phyloP scores from a whole-genome alignment of 1,284 basidiomycete genomes.

The Fomitiporia mediterranea region DNA sequence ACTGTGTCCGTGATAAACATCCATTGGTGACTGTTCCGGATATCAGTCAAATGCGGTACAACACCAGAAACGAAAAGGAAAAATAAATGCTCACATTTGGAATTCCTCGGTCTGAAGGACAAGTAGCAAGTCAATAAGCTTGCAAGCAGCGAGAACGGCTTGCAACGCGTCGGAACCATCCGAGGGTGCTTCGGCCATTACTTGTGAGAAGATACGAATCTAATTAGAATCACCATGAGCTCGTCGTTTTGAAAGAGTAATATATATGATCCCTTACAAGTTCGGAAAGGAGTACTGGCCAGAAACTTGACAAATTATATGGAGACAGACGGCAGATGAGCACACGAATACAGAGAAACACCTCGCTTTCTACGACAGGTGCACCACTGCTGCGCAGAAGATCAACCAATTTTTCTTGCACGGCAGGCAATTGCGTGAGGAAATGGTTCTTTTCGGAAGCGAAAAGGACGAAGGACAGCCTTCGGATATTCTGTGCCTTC shows the following conservation, averaged over 20 bases:
- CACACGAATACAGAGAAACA: slow-evolving; percentile 90
- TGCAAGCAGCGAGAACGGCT: slow-evolving; percentile 84
- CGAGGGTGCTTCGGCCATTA: slow-evolving; percentile 53
- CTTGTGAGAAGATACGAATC: slow-evolving; percentile 75
- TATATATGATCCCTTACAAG: slow-evolving; percentile 49
- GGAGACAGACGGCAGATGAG: slow-evolving; percentile 88
- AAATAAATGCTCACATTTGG: slow-evolving; percentile 71
- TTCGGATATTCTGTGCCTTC: slow-evolving; percentile 84
- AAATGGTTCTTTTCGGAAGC: slow-evolving; percentile 88
- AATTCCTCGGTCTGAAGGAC: slow-evolving; percentile 96
- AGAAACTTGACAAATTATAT: slow-evolving; percentile 91
- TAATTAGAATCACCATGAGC: slow-evolving; percentile 26
- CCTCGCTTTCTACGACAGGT: slow-evolving; percentile 88
- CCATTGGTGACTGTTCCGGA: slow-evolving; percentile 84
- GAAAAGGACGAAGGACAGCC: slow-evolving; percentile 83
- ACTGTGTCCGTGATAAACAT: slow-evolving; percentile 98
- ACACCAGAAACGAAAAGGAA: slow-evolving; percentile 12
- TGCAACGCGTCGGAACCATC: slow-evolving; percentile 83
- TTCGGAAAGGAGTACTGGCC: slow-evolving; percentile 95
- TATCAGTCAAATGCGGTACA: slow-evolving; percentile 11
- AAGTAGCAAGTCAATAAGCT: slow-evolving; percentile 89
- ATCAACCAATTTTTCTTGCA: slow-evolving; percentile 97
- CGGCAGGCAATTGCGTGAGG: slow-evolving; percentile 82
- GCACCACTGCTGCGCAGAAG: slow-evolving; percentile 78
- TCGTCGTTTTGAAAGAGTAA: not conserved